phyloP scores from a whole-genome alignment of 139 green algal species.

The Chlamydomonas applanata region DNA sequence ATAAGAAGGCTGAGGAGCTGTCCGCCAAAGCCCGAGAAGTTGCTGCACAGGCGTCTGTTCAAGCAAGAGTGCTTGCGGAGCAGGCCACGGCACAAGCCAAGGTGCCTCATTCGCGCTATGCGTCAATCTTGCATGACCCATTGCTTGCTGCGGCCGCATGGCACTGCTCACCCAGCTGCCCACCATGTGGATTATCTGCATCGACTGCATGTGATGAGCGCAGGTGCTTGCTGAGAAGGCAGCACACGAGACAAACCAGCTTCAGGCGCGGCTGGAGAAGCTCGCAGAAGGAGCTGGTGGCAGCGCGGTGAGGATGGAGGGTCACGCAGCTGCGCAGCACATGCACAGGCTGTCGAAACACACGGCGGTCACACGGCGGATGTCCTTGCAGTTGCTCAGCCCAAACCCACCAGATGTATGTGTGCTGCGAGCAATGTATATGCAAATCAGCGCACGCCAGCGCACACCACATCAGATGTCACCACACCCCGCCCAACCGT shows the following conservation, averaged over 20 bases:
- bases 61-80: slow-evolving; percentile 8
- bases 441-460: neutral
- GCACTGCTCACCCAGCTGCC: no score
- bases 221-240: neutral
- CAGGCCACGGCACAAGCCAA: slow-evolving; percentile 27
- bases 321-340: no score
- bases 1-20: slow-evolving; percentile 20
- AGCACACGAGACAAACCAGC: neutral
- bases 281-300: neutral
- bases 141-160: no score
- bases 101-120: neutral
- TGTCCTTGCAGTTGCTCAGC: no score
- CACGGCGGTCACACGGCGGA: no score
- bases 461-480: no score
- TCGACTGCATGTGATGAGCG: neutral
- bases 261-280: neutral
- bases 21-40: neutral
- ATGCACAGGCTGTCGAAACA: no score
- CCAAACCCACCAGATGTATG: no score
- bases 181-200: no score
- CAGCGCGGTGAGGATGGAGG: neutral
- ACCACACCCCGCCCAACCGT: neutral
- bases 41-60: slow-evolving; percentile 15
- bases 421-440: slow-evolving; percentile 5
- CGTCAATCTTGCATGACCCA: no score